Percentiles rank a stretch among this genome's conserved stretches.
These are phyloP conservation scores for Collybia sp. DNA, from an alignment of 768 basidiomycete genomes.

Conservation along the genomic window DNA sequence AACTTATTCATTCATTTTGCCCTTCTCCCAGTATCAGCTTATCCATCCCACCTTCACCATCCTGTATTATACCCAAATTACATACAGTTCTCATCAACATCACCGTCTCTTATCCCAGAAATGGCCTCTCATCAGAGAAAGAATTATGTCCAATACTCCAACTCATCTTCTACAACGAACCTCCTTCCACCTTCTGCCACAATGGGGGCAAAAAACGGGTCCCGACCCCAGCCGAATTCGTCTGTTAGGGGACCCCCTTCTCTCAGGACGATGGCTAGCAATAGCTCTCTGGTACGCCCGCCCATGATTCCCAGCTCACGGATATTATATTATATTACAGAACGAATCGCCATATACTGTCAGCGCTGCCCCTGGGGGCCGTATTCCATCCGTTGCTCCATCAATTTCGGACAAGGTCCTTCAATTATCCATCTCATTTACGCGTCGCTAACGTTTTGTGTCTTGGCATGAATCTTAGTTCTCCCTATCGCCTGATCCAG, in stretches of 20 bases:
- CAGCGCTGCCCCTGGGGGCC: constrained; percentile 24
- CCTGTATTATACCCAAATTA: constrained; percentile 8
- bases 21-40: too few species aligned
- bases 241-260: constrained; percentile 30
- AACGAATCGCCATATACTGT: constrained; percentile 34
- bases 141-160: constrained; percentile 26
- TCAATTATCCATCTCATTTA: constrained; percentile 1
- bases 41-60: background rate
- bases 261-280: constrained; percentile 32
- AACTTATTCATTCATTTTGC: too few species aligned
- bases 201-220: constrained; percentile 6
- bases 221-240: constrained; percentile 7
- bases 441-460: background rate
- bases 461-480: constrained; percentile 37
- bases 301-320: constrained; percentile 2
- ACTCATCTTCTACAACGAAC: constrained; percentile 46
- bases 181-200: constrained; percentile 34
- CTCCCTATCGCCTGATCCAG: constrained; percentile 70
- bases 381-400: constrained; percentile 18
- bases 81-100: constrained; percentile 14
- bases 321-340: constrained; percentile 14
- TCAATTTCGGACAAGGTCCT: constrained; percentile 60
- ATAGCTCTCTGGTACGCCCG: constrained; percentile 34
- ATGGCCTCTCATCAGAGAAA: constrained; percentile 35
- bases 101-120: constrained; percentile 8